Conservation (phyloP, 2,329 filamentous ascomycete genomes). For the Botryotinia convoluta region DNA sequence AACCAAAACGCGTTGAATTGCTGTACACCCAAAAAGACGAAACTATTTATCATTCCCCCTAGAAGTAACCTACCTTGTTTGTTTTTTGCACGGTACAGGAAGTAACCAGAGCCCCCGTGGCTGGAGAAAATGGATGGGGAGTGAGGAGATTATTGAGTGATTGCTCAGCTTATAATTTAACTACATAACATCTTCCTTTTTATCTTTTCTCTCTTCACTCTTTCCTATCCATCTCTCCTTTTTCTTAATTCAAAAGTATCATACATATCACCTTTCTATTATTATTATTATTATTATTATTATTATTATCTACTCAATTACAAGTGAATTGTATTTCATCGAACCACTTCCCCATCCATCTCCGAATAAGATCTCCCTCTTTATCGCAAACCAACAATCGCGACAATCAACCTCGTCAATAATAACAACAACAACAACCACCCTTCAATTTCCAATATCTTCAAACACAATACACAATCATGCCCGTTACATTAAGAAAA, state of each 20-base stretch:
- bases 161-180: slow-evolving; percentile 32
- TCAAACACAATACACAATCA: slow-evolving; percentile 35
- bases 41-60: not conserved
- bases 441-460: slow-evolving; percentile 21
- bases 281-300: not conserved
- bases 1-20: not conserved
- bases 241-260: not conserved
- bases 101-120: slow-evolving; percentile 24
- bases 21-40: not conserved
- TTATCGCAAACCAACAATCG: slow-evolving; percentile 17
- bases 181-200: slow-evolving; percentile 17
- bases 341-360: not conserved
- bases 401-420: slow-evolving; percentile 27
- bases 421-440: not conserved
- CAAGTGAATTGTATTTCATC: not conserved
- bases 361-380: not conserved
- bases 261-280: not conserved
- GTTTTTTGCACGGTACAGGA: slow-evolving; percentile 1
- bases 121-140: slow-evolving; percentile 16
- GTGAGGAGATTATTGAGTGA: slow-evolving; percentile 28
- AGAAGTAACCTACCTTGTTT: not conserved
- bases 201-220: not conserved
- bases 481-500: slow-evolving; percentile 60
- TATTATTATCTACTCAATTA: not conserved
- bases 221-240: slow-evolving; percentile 8